These are phyloP conservation scores for Phlebiopsis flavidoalba DNA, from an alignment of 768 basidiomycete genomes.

Conservation along the genomic window DNA sequence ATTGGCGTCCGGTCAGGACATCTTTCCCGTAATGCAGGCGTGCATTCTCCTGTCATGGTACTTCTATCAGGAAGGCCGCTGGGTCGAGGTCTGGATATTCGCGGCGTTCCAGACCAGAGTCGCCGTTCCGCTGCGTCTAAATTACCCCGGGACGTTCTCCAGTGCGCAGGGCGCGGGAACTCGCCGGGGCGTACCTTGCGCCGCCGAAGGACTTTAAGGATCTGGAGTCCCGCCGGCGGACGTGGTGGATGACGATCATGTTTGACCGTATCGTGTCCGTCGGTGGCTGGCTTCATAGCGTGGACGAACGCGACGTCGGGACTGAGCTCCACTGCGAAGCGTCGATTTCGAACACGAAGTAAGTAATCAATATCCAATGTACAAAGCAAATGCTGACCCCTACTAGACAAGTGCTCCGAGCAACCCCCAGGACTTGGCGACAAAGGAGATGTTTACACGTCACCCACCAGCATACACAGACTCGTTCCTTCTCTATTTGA, in stretches of 20 bases:
- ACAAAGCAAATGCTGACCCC: not conserved
- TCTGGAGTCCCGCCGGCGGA: constrained; percentile 71
- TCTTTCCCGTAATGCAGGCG: constrained; percentile 83
- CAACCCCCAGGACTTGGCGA: constrained; percentile 71
- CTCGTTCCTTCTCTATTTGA: constrained; percentile 75
- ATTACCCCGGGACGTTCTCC: constrained; percentile 77
- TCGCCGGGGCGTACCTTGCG: constrained; percentile 75
- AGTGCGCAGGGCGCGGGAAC: constrained; percentile 55
- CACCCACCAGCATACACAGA: constrained; percentile 80
- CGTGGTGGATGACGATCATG: constrained; percentile 90
- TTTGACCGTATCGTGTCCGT: constrained; percentile 70
- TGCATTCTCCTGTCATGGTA: constrained; percentile 87
- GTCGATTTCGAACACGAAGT: constrained; percentile 77
- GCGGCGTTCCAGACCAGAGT: constrained; percentile 82
- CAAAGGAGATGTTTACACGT: constrained; percentile 57
- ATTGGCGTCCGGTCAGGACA: constrained; percentile 88
- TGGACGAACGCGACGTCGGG: constrained; percentile 80
- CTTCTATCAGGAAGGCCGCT: constrained; percentile 83
- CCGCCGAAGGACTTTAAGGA: constrained; percentile 75
- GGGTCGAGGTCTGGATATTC: constrained; percentile 93
- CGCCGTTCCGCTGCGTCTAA: constrained; percentile 74
- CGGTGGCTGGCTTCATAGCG: constrained; percentile 82
- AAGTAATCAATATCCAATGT: constrained; percentile 16
- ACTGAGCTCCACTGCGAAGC: constrained; percentile 77
- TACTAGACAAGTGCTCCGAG: constrained; percentile 52